Conservation (phyloP, 768 basidiomycete species). For the Lentinula sp. region DNA sequence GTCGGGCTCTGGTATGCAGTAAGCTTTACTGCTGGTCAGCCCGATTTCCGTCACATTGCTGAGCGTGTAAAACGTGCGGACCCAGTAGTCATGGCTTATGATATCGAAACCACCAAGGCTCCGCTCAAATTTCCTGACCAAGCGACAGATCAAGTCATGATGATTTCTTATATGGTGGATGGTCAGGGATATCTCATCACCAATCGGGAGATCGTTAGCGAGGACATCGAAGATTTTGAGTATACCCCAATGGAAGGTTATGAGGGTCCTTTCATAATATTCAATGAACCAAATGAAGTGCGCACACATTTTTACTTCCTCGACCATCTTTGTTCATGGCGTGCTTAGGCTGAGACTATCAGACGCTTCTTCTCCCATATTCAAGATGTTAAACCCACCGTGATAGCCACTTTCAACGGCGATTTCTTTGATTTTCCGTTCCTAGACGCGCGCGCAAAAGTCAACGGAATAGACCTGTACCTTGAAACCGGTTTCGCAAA, state of each 20-base stretch:
- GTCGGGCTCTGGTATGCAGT: slow-evolving; percentile 98
- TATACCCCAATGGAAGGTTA: slow-evolving; percentile 98
- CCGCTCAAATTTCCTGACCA: slow-evolving; percentile 99
- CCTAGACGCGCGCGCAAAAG: slow-evolving; percentile 76
- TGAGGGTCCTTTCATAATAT: slow-evolving; percentile 92
- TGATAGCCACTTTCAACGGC: slow-evolving; percentile 98
- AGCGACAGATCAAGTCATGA: slow-evolving; percentile 97
- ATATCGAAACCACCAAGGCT: slow-evolving; percentile 99
- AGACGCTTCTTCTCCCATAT: slow-evolving; percentile 91
- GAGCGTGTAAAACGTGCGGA: slow-evolving; percentile 97
- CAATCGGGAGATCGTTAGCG: slow-evolving; percentile 93
- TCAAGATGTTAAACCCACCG: slow-evolving; percentile 89
- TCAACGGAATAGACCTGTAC: slow-evolving; percentile 95
- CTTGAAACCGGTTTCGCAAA: slow-evolving; percentile 88
- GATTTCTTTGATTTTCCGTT: slow-evolving; percentile 99
- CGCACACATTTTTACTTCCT: neutral
- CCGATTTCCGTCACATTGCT: slow-evolving; percentile 59
- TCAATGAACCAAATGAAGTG: slow-evolving; percentile 93
- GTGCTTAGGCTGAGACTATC: slow-evolving; percentile 68
- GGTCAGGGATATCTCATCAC: slow-evolving; percentile 97
- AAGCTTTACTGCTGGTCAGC: slow-evolving; percentile 76
- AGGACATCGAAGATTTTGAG: slow-evolving; percentile 98
- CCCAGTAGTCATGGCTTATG: slow-evolving; percentile 97
- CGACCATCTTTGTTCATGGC: neutral
- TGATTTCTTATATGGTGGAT: slow-evolving; percentile 99